phyloP scores from a whole-genome alignment of 208 protist species.

The Naegleria gruberi region DNA sequence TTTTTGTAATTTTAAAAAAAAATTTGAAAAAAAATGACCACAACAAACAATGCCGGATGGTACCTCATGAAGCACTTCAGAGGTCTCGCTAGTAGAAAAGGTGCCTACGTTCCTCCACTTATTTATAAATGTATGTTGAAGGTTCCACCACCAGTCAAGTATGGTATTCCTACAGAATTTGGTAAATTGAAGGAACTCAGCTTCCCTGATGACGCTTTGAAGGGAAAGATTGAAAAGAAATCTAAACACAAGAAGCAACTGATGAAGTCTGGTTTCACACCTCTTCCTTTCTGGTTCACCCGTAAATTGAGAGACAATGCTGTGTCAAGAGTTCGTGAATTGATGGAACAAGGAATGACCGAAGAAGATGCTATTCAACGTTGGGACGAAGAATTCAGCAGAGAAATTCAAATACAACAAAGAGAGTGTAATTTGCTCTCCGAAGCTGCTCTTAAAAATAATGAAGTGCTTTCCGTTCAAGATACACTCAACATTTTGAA shows the following conservation, averaged over 20 bases:
- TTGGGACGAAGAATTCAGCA: neutral
- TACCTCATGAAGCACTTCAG: neutral
- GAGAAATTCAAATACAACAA: neutral
- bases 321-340: neutral
- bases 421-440: neutral
- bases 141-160: neutral
- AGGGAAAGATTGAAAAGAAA: neutral
- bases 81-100: neutral
- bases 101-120: neutral
- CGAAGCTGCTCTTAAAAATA: neutral
- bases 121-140: neutral
- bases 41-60: neutral
- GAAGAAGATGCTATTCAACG: neutral
- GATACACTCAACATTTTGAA: neutral
- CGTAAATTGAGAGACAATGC: neutral
- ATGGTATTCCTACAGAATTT: neutral
- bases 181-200: neutral
- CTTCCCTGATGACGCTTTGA: neutral
- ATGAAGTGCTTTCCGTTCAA: neutral
- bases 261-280: neutral
- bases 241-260: neutral
- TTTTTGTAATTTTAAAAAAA: neutral
- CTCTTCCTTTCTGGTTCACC: neutral
- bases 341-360: neutral
- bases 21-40: neutral